Evolutionary conservation across 768 basidiomycete genomes (phyloP), one percentile per base, ranked within the genome.

Genomic region (Pulveroboletus ravenelii): DNA sequence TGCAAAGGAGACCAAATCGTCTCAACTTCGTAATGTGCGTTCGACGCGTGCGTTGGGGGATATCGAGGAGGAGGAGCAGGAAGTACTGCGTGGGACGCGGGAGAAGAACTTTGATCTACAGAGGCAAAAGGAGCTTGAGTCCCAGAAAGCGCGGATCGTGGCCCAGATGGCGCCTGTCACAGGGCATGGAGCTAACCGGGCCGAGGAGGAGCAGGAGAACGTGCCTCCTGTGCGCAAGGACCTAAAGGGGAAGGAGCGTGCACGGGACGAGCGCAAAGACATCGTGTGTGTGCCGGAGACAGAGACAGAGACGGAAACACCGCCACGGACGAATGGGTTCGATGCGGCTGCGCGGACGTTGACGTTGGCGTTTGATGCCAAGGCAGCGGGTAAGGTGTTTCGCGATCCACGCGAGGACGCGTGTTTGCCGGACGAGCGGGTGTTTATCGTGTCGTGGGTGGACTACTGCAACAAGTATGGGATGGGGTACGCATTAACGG

Each of bases 381-480:
- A 77, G 58, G 75, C 78, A 2, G 64, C 63, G 4, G 86, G 87
- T 1, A 75, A 74, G 48, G 61, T 87, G n/a, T 90, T 87, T 72
- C 74, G 79, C 9, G 79, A 87, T 54, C 82, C 85, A 3, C 72
- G 79, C 41, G 72, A 76, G 39, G 82, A 82, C 27, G 68, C 67
- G 13, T 72, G 70, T 32, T 58, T 90, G 2, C 77, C 76, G 0
- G 77, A 82, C 15, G 88, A 91, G 51, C 78, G 78, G 46, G 87
- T 95, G 40, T 98, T 97, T 70, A 93, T 99, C 55, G 90, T 89
- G 3, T 90, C 89, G n/a, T 98, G 96, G 96, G 88, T 98, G 37
- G 96, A 98, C 68, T 98, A 98, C 64, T 95, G 92, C 66, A 91
- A 93, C 70, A 97, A 97, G 75, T 99, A 97, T 69, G 96, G 95